phyloP scores from a whole-genome alignment of 352 stramenopile species.

The Phytophthora brassicae region DNA sequence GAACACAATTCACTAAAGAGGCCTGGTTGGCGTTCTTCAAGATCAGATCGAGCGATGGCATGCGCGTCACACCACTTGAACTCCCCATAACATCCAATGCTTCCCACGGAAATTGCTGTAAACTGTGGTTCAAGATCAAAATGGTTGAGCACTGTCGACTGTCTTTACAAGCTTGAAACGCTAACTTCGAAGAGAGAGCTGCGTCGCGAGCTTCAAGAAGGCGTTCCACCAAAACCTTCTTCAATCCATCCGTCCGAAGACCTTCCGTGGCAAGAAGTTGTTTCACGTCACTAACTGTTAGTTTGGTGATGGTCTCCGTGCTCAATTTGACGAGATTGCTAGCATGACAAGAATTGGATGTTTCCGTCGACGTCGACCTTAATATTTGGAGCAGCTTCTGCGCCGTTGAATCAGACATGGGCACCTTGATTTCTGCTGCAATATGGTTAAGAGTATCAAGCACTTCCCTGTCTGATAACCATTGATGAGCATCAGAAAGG shows the following conservation, averaged over 20 bases:
- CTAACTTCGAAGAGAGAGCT: constrained; percentile 6
- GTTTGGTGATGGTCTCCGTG: constrained; percentile 36
- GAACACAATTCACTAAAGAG: constrained; percentile 4
- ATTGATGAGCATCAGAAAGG: constrained; percentile 32
- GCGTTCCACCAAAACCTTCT: constrained; percentile 53
- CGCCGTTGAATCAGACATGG: constrained; percentile 20
- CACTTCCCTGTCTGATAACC: constrained; percentile 48
- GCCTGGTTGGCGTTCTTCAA: constrained; percentile 33
- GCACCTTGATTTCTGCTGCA: constrained; percentile 29
- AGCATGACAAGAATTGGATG: constrained; percentile 1
- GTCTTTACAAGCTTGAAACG: neutral
- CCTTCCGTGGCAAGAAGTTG: constrained; percentile 31
- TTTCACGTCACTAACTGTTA: constrained; percentile 52
- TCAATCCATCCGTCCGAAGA: constrained; percentile 43
- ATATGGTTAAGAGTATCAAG: constrained; percentile 43
- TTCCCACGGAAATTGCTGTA: constrained; percentile 86
- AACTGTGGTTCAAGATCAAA: constrained; percentile 58
- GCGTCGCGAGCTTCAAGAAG: constrained; percentile 37
- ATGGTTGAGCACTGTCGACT: constrained; percentile 38
- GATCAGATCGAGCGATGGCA: constrained; percentile 73
- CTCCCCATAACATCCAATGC: constrained; percentile 54
- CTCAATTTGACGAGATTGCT: constrained; percentile 24
- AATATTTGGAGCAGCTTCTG: constrained; percentile 26
- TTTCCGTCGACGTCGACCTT: constrained; percentile 8
- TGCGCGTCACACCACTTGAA: constrained; percentile 55